These are phyloP conservation scores for Mimosa bimucronata DNA, from an alignment of 306 rosid species.

Conservation along the genomic window DNA sequence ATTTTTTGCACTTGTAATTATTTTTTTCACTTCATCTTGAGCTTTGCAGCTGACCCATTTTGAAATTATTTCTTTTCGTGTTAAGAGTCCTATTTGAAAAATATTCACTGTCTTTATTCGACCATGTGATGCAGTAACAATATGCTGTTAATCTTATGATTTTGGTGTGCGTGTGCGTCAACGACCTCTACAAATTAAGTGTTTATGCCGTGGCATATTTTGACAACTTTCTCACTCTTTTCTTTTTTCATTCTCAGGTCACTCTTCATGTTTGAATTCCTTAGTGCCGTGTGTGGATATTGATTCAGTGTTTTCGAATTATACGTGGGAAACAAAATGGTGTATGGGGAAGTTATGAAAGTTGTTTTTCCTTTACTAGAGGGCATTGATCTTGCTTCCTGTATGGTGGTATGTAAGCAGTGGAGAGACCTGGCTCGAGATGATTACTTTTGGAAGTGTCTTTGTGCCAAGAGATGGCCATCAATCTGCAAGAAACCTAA, in stretches of 20 bases:
- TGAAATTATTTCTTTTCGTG: neutral
- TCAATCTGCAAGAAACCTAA: constrained; percentile 79
- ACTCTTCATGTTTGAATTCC: constrained; percentile 16
- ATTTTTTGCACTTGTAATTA: neutral
- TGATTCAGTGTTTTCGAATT: neutral
- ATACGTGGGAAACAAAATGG: constrained; percentile 49
- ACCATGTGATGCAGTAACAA: constrained; percentile 1
- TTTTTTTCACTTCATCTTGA: constrained; percentile 5
- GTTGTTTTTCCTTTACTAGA: constrained; percentile 89
- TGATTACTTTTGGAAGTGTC: constrained; percentile 93
- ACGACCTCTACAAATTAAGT: constrained; percentile 1
- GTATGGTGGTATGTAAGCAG: constrained; percentile 80
- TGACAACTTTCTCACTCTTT: constrained; percentile 15
- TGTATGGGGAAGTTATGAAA: constrained; percentile 74
- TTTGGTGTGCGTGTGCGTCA: constrained; percentile 7
- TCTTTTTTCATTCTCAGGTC: constrained; percentile 24
- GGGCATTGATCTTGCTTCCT: constrained; percentile 82
- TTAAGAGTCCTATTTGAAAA: neutral
- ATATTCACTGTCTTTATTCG: neutral
- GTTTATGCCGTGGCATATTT: constrained; percentile 27
- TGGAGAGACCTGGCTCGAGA: constrained; percentile 84
- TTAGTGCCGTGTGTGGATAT: constrained; percentile 31
- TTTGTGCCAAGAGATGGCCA: constrained; percentile 92
- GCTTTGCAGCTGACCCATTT: neutral
- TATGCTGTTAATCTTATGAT: constrained; percentile 12